A percentile compares a stretch with the other conserved stretches of the same genome.
Evolutionary conservation across 139 green algal species (phyloP).

Genomic region (Nannochloris sp.): DNA sequence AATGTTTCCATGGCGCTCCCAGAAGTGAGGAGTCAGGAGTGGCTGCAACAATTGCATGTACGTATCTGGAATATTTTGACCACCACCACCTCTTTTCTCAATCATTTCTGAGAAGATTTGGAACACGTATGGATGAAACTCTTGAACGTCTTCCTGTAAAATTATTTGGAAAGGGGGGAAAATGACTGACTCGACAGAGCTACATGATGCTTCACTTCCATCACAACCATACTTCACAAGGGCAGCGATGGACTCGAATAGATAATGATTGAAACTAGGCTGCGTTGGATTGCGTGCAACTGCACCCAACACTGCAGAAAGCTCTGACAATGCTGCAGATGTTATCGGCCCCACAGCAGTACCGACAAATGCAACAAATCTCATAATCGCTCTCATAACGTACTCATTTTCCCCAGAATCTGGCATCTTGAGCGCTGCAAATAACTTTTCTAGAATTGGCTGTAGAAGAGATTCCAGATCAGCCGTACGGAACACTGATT

Average conservation of each 20-base stretch:
- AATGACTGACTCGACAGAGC: slow-evolving; percentile 66
- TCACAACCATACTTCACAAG: slow-evolving; percentile 54
- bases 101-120: slow-evolving; percentile 88
- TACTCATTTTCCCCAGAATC: slow-evolving; percentile 95
- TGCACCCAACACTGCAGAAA: slow-evolving; percentile 61
- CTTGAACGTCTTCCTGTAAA: slow-evolving; percentile 73
- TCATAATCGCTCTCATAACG: slow-evolving; percentile 81
- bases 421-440: slow-evolving; percentile 67
- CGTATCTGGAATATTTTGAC: slow-evolving; percentile 31
- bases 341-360: slow-evolving; percentile 46
- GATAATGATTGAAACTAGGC: slow-evolving; percentile 95
- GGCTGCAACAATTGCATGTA: slow-evolving; percentile 84
- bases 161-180: slow-evolving; percentile 93
- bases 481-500: slow-evolving; percentile 41
- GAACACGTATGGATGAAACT: slow-evolving; percentile 68
- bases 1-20: slow-evolving; percentile 89
- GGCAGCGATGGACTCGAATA: slow-evolving; percentile 92
- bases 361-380: slow-evolving; percentile 75
- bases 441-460: slow-evolving; percentile 71
- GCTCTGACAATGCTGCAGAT: slow-evolving; percentile 34
- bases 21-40: slow-evolving; percentile 77
- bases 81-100: slow-evolving; percentile 48
- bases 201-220: slow-evolving; percentile 23
- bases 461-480: slow-evolving; percentile 61
- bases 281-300: slow-evolving; percentile 90